These are phyloP conservation scores for Drosera spatulata DNA, from an alignment of 179 eudicot genomes.

Conservation along the genomic window DNA sequence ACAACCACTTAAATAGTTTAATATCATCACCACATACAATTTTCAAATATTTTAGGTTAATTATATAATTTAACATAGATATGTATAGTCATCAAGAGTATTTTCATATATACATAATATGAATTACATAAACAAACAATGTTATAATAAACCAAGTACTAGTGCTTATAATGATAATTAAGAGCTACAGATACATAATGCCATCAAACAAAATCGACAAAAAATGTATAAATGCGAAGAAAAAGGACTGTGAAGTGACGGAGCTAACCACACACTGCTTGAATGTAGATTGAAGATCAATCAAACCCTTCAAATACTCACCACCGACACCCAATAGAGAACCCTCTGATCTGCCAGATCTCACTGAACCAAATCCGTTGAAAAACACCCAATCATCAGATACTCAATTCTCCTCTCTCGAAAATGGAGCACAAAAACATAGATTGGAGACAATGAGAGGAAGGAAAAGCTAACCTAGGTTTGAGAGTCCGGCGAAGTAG, in stretches of 20 bases:
- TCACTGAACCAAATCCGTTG: not conserved
- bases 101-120: no score
- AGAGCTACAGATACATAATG: not conserved
- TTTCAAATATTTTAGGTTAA: no score
- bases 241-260: no score
- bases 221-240: not conserved
- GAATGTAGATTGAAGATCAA: slow-evolving; percentile 46
- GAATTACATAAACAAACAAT: no score
- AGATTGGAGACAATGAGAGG: not conserved
- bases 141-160: no score
- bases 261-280: slow-evolving; percentile 76
- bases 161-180: no score
- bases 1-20: no score
- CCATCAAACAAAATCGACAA: not conserved
- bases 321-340: slow-evolving; percentile 35
- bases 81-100: no score
- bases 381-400: not conserved
- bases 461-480: slow-evolving; percentile 19
- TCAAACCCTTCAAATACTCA: slow-evolving; percentile 65
- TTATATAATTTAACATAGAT: no score
- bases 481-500: slow-evolving; percentile 53
- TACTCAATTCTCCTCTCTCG: not conserved
- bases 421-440: not conserved
- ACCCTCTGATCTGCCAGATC: not conserved
- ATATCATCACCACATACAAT: no score